Base-by-base conservation (phyloP, 1,284 basidiomycete genomes). In the Pascua guehoae region DNA sequence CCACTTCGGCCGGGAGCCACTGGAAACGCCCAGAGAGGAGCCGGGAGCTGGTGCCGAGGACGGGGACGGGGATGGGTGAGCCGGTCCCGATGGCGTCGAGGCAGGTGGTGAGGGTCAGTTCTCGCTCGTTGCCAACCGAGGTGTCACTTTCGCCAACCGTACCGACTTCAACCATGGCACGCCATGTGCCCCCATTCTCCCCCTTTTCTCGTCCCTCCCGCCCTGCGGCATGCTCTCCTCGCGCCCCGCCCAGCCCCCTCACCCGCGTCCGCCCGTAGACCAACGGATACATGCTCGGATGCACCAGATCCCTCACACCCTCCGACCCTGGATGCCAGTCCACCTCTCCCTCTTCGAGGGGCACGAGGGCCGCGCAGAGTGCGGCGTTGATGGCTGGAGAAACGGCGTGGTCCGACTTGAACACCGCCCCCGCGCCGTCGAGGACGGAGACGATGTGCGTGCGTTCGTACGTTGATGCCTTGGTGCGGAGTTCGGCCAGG, bases 291-390 rank as follows among this genome's bases (percentile, higher is more conserved):
- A 60, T 51, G 8, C 51, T 53, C 9, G 58, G 58, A 49, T 60
- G 58, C 8, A 60, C 58, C 32, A 60, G 51, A 40, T 60, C 58
- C 41, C 56, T 54, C 16, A 60, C 58, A 47, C 44, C 18, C 10
- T 44, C 48, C 12, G 42, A 47, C 12, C 58, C 58, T 3, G 58
- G 58, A 48, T 60, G 58, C 58, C 58, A 60, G 54, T 60, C 58
- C 48, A 53, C 53, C 14, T 60, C 51, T 15, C 50, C 49, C 10
- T 49, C 44, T 45, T 60, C 54, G 18, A 56, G 58, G 0, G 48
- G 48, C 38, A 24, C 37, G 8, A 45, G 51, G 2, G 47, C 54
- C 18, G 16, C 45, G 18, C 41, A 17, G 17, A 60, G 54, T 11
- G 43, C 40, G 1, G 12, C 32, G 4, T n/a, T 4, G 1, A 60